Conservation (phyloP, 2,329 filamentous ascomycete species). For the Graphium sp. region DNA sequence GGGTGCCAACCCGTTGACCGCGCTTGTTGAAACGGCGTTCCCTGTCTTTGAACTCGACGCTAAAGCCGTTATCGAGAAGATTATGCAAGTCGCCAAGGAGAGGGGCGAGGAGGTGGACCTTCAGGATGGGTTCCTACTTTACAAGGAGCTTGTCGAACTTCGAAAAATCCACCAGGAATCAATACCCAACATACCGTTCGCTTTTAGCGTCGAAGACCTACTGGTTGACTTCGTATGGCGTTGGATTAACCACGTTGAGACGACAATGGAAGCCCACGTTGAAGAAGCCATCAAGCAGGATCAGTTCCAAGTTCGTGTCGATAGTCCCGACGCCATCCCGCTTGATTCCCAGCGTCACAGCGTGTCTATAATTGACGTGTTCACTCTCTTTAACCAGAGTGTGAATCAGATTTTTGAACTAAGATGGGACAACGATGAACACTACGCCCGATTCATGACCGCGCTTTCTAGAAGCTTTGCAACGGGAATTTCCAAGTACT, state of each 20-base stretch:
- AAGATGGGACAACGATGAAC: conserved; percentile 84
- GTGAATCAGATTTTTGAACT: conserved; percentile 74
- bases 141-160: conserved; percentile 74
- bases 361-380: conserved; percentile 83
- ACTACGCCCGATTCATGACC: conserved; percentile 96
- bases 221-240: conserved; percentile 90
- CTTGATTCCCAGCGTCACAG: conserved; percentile 79
- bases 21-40: conserved; percentile 69
- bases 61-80: conserved; percentile 65
- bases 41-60: conserved; percentile 85
- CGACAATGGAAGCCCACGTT: conserved; percentile 66
- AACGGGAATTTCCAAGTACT: conserved; percentile 71
- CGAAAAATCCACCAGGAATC: conserved; percentile 63
- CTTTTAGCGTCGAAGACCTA: conserved; percentile 73
- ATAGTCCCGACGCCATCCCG: conserved; percentile 43
- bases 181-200: conserved; percentile 58
- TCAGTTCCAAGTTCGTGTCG: conserved; percentile 58
- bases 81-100: conserved; percentile 56
- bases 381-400: conserved; percentile 83
- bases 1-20: conserved; percentile 48
- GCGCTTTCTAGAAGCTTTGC: conserved; percentile 74
- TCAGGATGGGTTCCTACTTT: conserved; percentile 87
- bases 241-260: conserved; percentile 74
- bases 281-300: conserved; percentile 87
- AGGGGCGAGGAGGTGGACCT: conserved; percentile 63